Percentiles rank a stretch among this genome's conserved stretches.
phyloP scores from a whole-genome alignment of 2,329 filamentous ascomycete genomes.

The Ceratocystiopsis brevicomis region DNA sequence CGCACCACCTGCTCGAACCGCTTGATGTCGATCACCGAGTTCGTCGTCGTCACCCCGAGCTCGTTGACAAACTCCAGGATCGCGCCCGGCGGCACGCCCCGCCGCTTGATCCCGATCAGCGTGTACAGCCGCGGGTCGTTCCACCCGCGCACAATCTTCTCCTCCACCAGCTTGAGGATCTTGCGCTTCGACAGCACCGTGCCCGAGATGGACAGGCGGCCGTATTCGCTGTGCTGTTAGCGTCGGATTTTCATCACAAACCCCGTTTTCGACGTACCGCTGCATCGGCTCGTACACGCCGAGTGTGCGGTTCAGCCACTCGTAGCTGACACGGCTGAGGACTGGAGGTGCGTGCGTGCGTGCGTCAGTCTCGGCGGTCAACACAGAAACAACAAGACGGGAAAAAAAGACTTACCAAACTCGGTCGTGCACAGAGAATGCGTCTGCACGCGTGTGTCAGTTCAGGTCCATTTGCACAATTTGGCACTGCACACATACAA shows the following conservation, averaged over 20 bases:
- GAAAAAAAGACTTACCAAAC: constrained; percentile 23
- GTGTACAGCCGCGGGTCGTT: constrained; percentile 85
- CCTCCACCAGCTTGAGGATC: constrained; percentile 60
- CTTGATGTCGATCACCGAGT: constrained; percentile 58
- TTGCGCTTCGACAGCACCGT: constrained; percentile 79
- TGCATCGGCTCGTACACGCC: constrained; percentile 87
- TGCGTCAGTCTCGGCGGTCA: neutral
- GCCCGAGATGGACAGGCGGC: constrained; percentile 52
- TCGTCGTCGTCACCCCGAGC: constrained; percentile 71
- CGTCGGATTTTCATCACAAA: too few relatives aligned
- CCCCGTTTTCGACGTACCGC: constrained; percentile 20
- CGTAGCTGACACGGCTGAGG: constrained; percentile 47
- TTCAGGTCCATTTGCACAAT: neutral
- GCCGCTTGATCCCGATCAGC: constrained; percentile 61
- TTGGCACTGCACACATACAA: constrained; percentile 18
- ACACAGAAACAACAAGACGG: constrained; percentile 25
- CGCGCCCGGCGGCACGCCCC: constrained; percentile 74
- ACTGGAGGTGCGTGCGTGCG: too few relatives aligned
- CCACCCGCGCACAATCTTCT: constrained; percentile 65
- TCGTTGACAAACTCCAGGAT: constrained; percentile 83
- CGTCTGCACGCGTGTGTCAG: neutral
- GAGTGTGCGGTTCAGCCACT: constrained; percentile 66
- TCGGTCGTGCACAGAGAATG: constrained; percentile 64
- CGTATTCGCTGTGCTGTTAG: constrained; percentile 40
- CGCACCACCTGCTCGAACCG: constrained; percentile 77